Evolutionary conservation across 768 basidiomycete species (phyloP).

Genomic region (Inosperma sp.): DNA sequence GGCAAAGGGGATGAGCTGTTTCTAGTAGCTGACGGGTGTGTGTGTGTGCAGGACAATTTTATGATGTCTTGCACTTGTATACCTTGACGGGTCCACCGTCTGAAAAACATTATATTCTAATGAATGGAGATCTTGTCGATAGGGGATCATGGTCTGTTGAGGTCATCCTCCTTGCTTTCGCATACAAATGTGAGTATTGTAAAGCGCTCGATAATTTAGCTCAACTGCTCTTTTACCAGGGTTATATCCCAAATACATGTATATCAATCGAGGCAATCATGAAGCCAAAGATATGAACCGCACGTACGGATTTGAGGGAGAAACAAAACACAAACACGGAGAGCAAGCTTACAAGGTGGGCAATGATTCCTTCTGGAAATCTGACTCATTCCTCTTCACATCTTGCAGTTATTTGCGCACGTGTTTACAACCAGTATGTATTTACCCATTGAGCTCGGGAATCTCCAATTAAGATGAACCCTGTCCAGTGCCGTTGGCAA

Average conservation of each 20-base stretch:
- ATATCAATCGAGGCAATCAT: conserved; percentile 94
- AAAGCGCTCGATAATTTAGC: not conserved
- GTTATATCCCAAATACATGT: conserved; percentile 88
- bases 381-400: not conserved
- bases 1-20: not conserved
- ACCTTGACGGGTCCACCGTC: conserved; percentile 82
- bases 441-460: not conserved
- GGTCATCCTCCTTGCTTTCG: conserved; percentile 88
- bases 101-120: conserved; percentile 78
- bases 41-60: conserved; percentile 73
- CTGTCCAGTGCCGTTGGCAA: conserved; percentile 80
- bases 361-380: conserved; percentile 8
- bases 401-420: conserved; percentile 76
- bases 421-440: conserved; percentile 83
- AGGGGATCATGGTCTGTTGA: conserved; percentile 95
- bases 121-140: conserved; percentile 97
- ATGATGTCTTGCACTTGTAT: conserved; percentile 85
- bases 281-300: conserved; percentile 97
- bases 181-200: conserved; percentile 88
- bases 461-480: conserved; percentile 6
- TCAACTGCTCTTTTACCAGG: conserved; percentile 42
- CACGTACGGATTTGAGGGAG: conserved; percentile 91
- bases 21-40: not conserved
- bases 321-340: conserved; percentile 94
- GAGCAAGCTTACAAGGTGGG: conserved; percentile 88